These are phyloP conservation scores for Mortierella sp. DNA, from an alignment of 371 early-diverging fungal species.

Conservation along the genomic window DNA sequence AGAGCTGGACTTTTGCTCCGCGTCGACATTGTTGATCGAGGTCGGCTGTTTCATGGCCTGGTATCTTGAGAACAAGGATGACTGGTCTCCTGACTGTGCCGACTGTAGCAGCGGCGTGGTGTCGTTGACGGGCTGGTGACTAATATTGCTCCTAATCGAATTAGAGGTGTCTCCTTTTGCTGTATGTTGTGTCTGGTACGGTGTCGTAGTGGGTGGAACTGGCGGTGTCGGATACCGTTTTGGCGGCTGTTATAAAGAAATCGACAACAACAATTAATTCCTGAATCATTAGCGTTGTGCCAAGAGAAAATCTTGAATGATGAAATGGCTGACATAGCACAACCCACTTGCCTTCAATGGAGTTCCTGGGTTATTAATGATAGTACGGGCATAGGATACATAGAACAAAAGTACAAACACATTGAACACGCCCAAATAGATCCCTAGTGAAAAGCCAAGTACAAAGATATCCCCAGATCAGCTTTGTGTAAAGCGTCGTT, in stretches of 20 bases:
- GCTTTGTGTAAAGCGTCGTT: not conserved
- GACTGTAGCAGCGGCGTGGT: conserved; percentile 24
- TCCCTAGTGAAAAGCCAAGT: conserved; percentile 8
- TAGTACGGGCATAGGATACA: conserved; percentile 41
- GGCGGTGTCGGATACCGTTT: conserved; percentile 30
- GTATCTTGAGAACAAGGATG: conserved; percentile 6
- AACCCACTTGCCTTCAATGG: conserved; percentile 35
- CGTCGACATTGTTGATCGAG: not conserved
- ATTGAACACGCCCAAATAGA: conserved; percentile 33
- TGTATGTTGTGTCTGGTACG: conserved; percentile 24
- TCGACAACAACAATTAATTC: not conserved
- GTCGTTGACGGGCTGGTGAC: not conserved
- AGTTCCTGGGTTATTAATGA: conserved; percentile 41
- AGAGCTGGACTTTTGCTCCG: not conserved
- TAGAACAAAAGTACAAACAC: conserved; percentile 27
- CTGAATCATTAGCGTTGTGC: not conserved
- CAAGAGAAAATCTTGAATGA: not conserved
- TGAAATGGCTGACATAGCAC: not conserved
- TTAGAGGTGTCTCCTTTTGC: not conserved
- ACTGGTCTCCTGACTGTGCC: not conserved
- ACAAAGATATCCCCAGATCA: not conserved
- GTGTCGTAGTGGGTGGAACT: conserved; percentile 41
- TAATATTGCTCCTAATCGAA: not conserved
- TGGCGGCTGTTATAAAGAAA: conserved; percentile 30
- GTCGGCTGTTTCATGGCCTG: conserved; percentile 2